A percentile compares a stretch with the other conserved stretches of the same genome.
These are phyloP conservation scores for Phytophthora rubi DNA, from an alignment of 352 stramenopile species.

Conservation along the genomic window DNA sequence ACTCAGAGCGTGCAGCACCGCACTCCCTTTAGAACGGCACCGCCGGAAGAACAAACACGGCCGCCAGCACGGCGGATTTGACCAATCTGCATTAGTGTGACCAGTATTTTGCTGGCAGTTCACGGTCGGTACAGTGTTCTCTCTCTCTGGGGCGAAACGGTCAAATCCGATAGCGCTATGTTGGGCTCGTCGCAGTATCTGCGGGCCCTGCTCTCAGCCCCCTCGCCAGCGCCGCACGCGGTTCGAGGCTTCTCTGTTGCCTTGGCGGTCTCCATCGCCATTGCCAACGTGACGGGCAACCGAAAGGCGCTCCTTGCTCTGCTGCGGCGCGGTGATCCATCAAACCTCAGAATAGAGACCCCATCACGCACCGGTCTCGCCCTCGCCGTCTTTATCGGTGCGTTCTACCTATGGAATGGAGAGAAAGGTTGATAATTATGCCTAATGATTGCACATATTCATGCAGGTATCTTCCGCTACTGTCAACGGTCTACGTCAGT, in stretches of 20 bases:
- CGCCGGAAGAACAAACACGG: neutral
- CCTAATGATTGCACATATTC: neutral
- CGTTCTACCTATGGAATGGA: slow-evolving; percentile 1
- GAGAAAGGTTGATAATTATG: neutral
- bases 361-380: slow-evolving; percentile 49
- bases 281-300: slow-evolving; percentile 38
- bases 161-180: slow-evolving; percentile 6
- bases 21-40: neutral
- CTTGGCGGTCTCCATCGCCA: slow-evolving; percentile 28
- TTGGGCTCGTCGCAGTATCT: slow-evolving; percentile 18
- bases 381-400: slow-evolving; percentile 62
- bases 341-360: slow-evolving; percentile 21
- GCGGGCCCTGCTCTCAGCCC: slow-evolving; percentile 3
- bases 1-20: neutral
- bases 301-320: slow-evolving; percentile 33
- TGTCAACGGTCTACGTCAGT: slow-evolving; percentile 32
- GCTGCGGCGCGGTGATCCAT: slow-evolving; percentile 15
- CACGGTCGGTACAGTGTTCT: neutral
- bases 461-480: slow-evolving; percentile 38
- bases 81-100: neutral
- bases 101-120: neutral
- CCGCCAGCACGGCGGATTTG: neutral
- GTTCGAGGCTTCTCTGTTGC: slow-evolving; percentile 34
- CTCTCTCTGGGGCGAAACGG: neutral
- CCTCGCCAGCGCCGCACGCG: slow-evolving; percentile 30